phyloP scores from a whole-genome alignment of 257 asterid genomes.

The Jaltomata sinuosa region DNA sequence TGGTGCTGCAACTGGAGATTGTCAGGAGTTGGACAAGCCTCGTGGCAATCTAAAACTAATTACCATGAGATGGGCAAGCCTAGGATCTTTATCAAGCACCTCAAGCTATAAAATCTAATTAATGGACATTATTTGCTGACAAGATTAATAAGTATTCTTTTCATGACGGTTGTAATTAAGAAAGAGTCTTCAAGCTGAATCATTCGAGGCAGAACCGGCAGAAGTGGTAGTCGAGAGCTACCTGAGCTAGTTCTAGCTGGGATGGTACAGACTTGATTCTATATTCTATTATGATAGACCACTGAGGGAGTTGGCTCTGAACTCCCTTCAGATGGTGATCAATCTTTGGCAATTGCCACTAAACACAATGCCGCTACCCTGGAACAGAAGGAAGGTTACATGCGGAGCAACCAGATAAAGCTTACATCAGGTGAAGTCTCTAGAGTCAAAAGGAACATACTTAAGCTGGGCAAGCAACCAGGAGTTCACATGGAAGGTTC shows the following conservation, averaged over 20 bases:
- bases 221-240: neutral
- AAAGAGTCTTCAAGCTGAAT: neutral
- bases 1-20: neutral
- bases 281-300: neutral
- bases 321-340: neutral
- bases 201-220: neutral
- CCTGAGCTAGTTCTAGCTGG: neutral
- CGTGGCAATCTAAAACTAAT: neutral
- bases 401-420: neutral
- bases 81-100: neutral
- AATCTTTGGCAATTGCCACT: neutral
- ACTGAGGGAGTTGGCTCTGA: neutral
- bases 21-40: neutral
- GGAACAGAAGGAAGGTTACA: neutral
- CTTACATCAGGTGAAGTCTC: neutral
- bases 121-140: neutral
- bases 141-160: neutral
- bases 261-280: neutral
- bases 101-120: neutral
- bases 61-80: neutral
- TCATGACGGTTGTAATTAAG: neutral
- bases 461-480: neutral
- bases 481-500: neutral
- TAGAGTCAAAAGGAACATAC: neutral
- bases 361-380: neutral